These are phyloP conservation scores for Salvia rosmarinus DNA, from an alignment of 257 asterid species.

Conservation along the genomic window DNA sequence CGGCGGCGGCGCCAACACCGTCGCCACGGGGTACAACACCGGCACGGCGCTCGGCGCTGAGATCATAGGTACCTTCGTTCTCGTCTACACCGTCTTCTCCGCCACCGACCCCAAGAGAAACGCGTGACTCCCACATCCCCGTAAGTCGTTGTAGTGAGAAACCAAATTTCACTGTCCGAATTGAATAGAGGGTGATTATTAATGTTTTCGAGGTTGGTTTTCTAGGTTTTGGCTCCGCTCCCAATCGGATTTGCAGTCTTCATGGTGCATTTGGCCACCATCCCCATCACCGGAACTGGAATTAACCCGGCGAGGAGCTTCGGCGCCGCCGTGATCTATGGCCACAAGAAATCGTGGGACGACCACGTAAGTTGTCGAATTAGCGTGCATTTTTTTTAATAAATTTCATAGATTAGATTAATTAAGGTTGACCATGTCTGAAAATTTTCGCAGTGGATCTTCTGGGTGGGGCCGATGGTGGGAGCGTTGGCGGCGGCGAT, in stretches of 20 bases:
- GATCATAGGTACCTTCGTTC: constrained; percentile 88
- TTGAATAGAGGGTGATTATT: no score
- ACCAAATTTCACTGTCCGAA: no score
- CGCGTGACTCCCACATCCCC: constrained; percentile 98
- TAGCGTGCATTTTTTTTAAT: no score
- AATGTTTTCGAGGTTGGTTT: background rate
- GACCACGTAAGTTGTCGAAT: constrained; percentile 58
- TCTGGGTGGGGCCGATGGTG: constrained; percentile 91
- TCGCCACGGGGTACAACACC: constrained; percentile 64
- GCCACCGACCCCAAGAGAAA: constrained; percentile 95
- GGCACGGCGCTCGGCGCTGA: constrained; percentile 95
- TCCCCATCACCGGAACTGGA: constrained; percentile 93
- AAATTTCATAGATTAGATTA: no score
- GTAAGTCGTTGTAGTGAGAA: constrained; percentile 37
- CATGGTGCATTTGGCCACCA: constrained; percentile 97
- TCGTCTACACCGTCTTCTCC: constrained; percentile 94
- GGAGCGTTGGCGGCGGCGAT: constrained; percentile 90
- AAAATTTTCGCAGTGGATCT: constrained; percentile 68
- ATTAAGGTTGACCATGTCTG: background rate
- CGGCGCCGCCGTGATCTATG: constrained; percentile 91
- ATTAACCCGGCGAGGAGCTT: constrained; percentile 96
- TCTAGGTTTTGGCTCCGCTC: constrained; percentile 89
- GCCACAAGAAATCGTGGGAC: constrained; percentile 71
- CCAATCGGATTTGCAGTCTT: constrained; percentile 96
- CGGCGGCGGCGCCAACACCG: constrained; percentile 84